Conservation (phyloP, 805 yeast genomes). For the Barnettozyma sucrosica region DNA sequence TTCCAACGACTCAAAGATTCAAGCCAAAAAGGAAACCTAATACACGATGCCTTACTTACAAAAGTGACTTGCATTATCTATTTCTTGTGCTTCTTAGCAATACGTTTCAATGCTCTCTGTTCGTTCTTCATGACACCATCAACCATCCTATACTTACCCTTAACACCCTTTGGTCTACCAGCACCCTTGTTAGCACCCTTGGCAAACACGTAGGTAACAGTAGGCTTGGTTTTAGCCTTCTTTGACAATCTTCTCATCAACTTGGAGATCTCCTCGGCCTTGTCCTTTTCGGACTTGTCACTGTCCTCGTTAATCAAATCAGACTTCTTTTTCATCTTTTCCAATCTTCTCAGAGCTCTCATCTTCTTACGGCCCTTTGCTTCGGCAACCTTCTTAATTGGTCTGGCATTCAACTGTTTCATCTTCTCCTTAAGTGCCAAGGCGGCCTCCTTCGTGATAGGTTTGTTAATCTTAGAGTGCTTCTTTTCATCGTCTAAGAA, state of each 20-base stretch:
- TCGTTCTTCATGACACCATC: slow-evolving; percentile 98
- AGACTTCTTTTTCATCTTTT: slow-evolving; percentile 86
- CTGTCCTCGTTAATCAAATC: slow-evolving; percentile 85
- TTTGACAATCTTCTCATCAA: slow-evolving; percentile 77
- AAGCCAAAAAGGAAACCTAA: background rate
- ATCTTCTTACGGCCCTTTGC: slow-evolving; percentile 94
- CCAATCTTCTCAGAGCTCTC: slow-evolving; percentile 84
- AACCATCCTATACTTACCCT: slow-evolving; percentile 98
- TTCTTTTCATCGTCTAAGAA: slow-evolving; percentile 85
- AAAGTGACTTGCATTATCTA: slow-evolving; percentile 16
- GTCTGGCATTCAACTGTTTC: slow-evolving; percentile 88
- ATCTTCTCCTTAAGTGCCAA: slow-evolving; percentile 68
- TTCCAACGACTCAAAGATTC: slow-evolving; percentile 6
- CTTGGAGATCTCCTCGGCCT: slow-evolving; percentile 86
- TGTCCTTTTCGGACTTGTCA: slow-evolving; percentile 85
- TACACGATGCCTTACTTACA: background rate
- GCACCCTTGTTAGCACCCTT: slow-evolving; percentile 78
- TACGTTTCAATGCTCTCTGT: slow-evolving; percentile 85
- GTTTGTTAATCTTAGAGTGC: slow-evolving; percentile 82
- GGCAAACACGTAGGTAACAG: slow-evolving; percentile 86
- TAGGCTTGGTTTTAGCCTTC: slow-evolving; percentile 66
- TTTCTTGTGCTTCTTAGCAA: slow-evolving; percentile 79
- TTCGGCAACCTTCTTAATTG: slow-evolving; percentile 97
- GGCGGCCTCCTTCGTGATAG: slow-evolving; percentile 93
- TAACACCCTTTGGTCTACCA: slow-evolving; percentile 96